phyloP scores from a whole-genome alignment of 148 eudicot species.

The Chenopodium berlandieri region DNA sequence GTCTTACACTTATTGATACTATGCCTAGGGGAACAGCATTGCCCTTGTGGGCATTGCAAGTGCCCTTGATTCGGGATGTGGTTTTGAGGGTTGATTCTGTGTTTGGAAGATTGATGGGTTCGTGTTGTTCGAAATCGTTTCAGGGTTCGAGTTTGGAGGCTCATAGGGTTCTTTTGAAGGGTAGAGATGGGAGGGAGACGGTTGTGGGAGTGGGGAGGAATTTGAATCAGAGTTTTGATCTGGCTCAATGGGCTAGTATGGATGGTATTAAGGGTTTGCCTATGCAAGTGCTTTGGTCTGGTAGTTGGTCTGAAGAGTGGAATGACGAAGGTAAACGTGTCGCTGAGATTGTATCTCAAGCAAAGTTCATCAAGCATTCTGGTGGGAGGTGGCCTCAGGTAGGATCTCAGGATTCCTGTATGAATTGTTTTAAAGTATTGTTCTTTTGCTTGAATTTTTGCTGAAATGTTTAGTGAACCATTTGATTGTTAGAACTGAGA shows the following conservation, averaged over 20 bases:
- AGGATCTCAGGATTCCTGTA: conserved; percentile 15
- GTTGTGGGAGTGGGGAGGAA: conserved; percentile 67
- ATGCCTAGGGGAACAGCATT: conserved; percentile 46
- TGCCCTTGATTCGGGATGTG: conserved; percentile 60
- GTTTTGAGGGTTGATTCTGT: conserved; percentile 55
- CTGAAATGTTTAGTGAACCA: not conserved
- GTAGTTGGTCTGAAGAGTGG: conserved; percentile 66
- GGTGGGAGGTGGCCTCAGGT: conserved; percentile 99
- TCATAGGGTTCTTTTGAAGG: conserved; percentile 69
- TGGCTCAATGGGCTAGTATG: conserved; percentile 67
- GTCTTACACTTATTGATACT: conserved; percentile 65
- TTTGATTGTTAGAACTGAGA: not conserved
- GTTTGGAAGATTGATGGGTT: conserved; percentile 54
- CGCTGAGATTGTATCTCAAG: conserved; percentile 57
- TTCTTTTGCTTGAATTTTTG: not conserved
- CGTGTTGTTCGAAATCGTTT: conserved; percentile 49
- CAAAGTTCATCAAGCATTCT: conserved; percentile 59
- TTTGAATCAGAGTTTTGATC: conserved; percentile 71
- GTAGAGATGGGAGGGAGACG: conserved; percentile 59
- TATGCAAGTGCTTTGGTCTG: conserved; percentile 78
- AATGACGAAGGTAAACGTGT: conserved; percentile 58
- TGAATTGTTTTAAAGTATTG: not conserved
- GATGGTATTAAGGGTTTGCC: conserved; percentile 70
- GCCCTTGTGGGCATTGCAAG: conserved; percentile 61
- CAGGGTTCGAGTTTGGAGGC: conserved; percentile 51